Base-by-base conservation (phyloP, 768 basidiomycete species). In the Mycena olivaceomarginata region DNA sequence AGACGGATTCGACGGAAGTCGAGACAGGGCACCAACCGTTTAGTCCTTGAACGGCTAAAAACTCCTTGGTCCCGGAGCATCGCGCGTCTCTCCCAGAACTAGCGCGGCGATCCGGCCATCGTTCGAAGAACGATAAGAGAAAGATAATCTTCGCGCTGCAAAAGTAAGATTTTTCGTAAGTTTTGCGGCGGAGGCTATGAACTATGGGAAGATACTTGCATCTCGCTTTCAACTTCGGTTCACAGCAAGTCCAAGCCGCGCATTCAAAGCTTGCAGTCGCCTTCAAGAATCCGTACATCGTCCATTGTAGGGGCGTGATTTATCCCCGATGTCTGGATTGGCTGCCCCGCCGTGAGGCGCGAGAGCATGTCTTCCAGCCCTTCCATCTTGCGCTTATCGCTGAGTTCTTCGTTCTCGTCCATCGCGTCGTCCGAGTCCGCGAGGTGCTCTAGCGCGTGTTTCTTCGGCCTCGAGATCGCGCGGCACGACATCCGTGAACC, bases 401-500 rank as follows among this genome's bases (percentile, higher is more conserved):
- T 82, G 53, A 91, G 74, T 73, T 90, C 89, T 65, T 91, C 88
- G 68, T 84, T 84, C 25, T 85, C 82, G 22, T 86, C 86, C 76
- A 87, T 80, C 31, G 81, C 51, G 31, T 81, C 85, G 8, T 84
- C 79, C 25, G 82, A 84, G 76, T 88, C 88, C n/a, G 89, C 89
- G 13, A 93, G 83, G 81, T 95, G 94, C 74, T 94, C 91, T 62
- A 87, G 87, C 31, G 94, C 94, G 83, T 98, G 97, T 67, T n/a
- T 88, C 90, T 80, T 95, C 93, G 0, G 96, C 95, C 80, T 98
- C 94, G 11, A 92, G 74, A 86, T 98, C 96, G 31, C 88, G 89
- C 3, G 96, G 95, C 16, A 90, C 92, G 63, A 98, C 90, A 74
- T 96, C 94, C 11, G 91, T 89, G 79, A 96, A 92, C 9, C 90